These are phyloP conservation scores for Pythium coloratum DNA, from an alignment of 352 stramenopile species.

Conservation along the genomic window DNA sequence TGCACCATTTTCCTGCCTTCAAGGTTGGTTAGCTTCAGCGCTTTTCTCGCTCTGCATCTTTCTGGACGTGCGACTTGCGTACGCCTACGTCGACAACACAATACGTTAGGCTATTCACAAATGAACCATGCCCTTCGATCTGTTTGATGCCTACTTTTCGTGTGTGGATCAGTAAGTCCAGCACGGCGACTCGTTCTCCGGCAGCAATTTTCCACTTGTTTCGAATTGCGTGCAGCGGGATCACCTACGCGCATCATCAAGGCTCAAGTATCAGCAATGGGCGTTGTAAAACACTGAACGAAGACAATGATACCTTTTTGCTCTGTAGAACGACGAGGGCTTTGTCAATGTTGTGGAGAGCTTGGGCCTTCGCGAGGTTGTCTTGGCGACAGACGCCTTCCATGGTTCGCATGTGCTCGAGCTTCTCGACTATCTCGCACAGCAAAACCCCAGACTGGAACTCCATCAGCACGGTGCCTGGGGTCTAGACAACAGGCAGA, in stretches of 20 bases:
- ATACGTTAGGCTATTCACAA: not conserved
- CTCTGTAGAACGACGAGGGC: slow-evolving; percentile 54
- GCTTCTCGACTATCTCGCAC: slow-evolving; percentile 64
- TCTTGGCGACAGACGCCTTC: slow-evolving; percentile 43
- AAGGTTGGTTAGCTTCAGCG: no score
- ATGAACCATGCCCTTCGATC: no score
- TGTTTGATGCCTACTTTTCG: not conserved
- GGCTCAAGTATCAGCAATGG: not conserved
- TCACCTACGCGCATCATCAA: slow-evolving; percentile 30
- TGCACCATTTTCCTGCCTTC: no score
- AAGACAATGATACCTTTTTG: slow-evolving; percentile 47
- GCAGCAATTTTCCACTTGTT: slow-evolving; percentile 19
- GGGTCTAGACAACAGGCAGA: slow-evolving; percentile 28
- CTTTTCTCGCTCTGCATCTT: not conserved
- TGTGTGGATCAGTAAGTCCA: not conserved
- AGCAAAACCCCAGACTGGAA: slow-evolving; percentile 66
- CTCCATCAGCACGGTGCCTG: slow-evolving; percentile 32
- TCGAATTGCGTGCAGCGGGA: slow-evolving; percentile 50
- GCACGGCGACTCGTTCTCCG: not conserved
- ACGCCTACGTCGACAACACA: not conserved
- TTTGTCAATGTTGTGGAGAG: slow-evolving; percentile 76
- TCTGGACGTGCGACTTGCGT: not conserved
- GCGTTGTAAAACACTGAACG: not conserved
- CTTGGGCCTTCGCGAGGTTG: slow-evolving; percentile 45
- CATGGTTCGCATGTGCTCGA: slow-evolving; percentile 67